These are phyloP conservation scores for Fusarium tjaetaba DNA, from an alignment of 2,329 filamentous ascomycete genomes.

Conservation along the genomic window DNA sequence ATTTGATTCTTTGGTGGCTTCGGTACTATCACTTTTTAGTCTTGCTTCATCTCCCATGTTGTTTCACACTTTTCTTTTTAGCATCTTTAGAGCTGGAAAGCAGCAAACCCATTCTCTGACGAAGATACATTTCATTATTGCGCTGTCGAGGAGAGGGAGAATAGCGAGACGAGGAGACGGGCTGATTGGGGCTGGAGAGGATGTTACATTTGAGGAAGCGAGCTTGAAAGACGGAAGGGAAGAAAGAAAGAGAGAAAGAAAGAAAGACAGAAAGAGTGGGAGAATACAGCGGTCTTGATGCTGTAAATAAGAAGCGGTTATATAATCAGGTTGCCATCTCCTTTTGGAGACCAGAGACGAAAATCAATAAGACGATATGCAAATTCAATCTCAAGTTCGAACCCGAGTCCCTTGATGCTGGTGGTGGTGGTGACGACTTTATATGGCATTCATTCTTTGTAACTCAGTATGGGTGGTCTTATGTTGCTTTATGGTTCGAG, in stretches of 20 bases:
- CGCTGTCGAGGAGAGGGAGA: not conserved
- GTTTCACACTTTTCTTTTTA: slow-evolving; percentile 32
- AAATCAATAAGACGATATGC: slow-evolving; percentile 39
- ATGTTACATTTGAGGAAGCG: slow-evolving; percentile 4
- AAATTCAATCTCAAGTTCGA: slow-evolving; percentile 3
- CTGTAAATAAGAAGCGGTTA: slow-evolving; percentile 40
- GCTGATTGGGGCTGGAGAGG: not conserved
- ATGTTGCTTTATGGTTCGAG: not conserved
- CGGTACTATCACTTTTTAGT: slow-evolving; percentile 39
- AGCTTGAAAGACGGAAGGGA: slow-evolving; percentile 5
- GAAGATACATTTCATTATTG: slow-evolving; percentile 41
- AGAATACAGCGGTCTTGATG: slow-evolving; percentile 5
- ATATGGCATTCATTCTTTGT: not conserved
- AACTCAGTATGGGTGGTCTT: not conserved
- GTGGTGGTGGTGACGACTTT: not conserved
- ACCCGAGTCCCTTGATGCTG: not conserved
- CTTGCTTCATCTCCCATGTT: slow-evolving; percentile 35
- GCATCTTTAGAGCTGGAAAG: slow-evolving; percentile 46
- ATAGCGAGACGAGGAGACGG: not conserved
- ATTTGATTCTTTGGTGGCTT: slow-evolving; percentile 28
- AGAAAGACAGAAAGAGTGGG: not conserved
- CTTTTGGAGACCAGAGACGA: slow-evolving; percentile 42
- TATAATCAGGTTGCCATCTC: slow-evolving; percentile 43
- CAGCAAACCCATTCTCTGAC: slow-evolving; percentile 43
- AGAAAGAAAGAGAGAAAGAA: not conserved